Percentiles rank a stretch among this genome's conserved stretches.
Conservation (phyloP, 1,139 yeast species). For the Geotrichum fermentans region DNA sequence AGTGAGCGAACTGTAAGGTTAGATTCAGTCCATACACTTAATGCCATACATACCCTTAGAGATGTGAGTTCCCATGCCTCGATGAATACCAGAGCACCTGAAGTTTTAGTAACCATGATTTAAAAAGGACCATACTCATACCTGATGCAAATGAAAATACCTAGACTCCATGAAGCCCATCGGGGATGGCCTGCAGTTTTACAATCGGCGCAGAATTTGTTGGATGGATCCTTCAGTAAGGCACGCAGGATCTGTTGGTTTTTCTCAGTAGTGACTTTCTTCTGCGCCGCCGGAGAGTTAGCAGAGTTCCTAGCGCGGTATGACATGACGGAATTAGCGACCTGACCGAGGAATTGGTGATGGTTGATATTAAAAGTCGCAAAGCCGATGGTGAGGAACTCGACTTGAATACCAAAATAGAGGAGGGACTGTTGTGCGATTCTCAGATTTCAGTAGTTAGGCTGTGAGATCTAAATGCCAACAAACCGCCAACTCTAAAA, state of each 20-base stretch:
- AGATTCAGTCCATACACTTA: not conserved
- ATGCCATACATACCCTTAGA: conserved; percentile 32
- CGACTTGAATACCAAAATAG: not conserved
- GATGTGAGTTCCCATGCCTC: conserved; percentile 93
- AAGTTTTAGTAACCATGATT: not conserved
- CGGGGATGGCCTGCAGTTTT: conserved; percentile 85
- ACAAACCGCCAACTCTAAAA: no score
- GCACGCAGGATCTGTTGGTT: conserved; percentile 69
- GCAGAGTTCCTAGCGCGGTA: conserved; percentile 2
- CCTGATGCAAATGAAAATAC: conserved; percentile 80
- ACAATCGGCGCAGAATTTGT: conserved; percentile 85
- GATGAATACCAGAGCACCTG: conserved; percentile 88
- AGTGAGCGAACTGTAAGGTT: conserved; percentile 49
- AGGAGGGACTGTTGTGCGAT: not conserved
- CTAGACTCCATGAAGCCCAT: conserved; percentile 97
- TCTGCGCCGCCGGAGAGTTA: conserved; percentile 13
- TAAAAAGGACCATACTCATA: conserved; percentile 12
- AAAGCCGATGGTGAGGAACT: not conserved
- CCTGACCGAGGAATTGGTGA: not conserved
- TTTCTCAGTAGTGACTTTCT: conserved; percentile 34
- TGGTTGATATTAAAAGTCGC: not conserved
- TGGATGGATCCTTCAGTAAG: conserved; percentile 67
- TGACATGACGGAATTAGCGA: not conserved
- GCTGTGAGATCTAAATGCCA: no score
- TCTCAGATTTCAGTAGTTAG: no score